Evolutionary conservation across 2,329 filamentous ascomycete species (phyloP), one percentile per base, ranked within the genome.

Genomic region (Zymoseptoria passerinii): DNA sequence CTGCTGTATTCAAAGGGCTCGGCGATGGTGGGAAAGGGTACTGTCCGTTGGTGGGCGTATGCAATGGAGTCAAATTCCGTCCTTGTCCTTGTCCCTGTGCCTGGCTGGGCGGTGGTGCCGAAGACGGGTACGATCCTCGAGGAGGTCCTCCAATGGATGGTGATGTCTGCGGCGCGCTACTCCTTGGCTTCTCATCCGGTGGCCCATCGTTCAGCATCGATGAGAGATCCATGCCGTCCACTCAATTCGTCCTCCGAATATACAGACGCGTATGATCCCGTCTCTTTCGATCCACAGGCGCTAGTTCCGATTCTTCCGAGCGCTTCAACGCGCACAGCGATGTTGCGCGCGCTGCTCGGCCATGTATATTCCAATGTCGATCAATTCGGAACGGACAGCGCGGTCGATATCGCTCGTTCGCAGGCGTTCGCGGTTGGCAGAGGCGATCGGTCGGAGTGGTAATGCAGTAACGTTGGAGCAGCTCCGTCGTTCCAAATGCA

Each of bases 121-220:
- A 62, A 10, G 56, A 60, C 28, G 57, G 54, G 62, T 59, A 59
- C 35, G 35, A 44, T 44, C 35, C 35, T 44, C 35, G 35, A 44
- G 35, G n/a, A 51, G 52, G 49, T 54, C 60, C 48, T 55, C 50
- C 28, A 23, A 51, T 53, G 52, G 57, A 35, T 28, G 56, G 60
- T n/a, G 59, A 55, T 50, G 59, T 54, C 52, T 58, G 64, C 35
- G 60, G 60, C 20, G 57, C 58, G 29, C 57, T 58, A 28, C 51
- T 56, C 48, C 57, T 60, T n/a, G 59, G 66, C 54, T 65, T 65
- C 29, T 66, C 62, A 27, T 68, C 64, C 58, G 65, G 63, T 8
- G 61, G 57, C 19, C 66, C 62, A 57, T 71, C 66, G 57, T 71
- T 71, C 57, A 72, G 63, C 63, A 73, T 67, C 27, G 65, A 58